A percentile compares a stretch with the other conserved stretches of the same genome.
phyloP scores from a whole-genome alignment of 2,329 filamentous ascomycete genomes.

The Penicillium sp. region DNA sequence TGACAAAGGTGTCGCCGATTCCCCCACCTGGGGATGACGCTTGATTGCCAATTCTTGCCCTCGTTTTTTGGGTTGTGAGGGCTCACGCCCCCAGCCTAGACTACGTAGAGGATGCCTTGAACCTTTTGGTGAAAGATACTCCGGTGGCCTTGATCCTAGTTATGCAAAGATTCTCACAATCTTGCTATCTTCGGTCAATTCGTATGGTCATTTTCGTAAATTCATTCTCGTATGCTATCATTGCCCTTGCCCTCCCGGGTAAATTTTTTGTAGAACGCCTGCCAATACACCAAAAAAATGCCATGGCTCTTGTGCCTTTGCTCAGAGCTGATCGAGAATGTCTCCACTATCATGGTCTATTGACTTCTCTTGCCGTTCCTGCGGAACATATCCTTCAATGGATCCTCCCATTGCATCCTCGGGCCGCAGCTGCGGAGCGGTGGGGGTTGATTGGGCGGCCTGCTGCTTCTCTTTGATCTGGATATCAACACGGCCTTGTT shows the following conservation, averaged over 20 bases:
- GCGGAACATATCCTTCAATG: constrained; percentile 48
- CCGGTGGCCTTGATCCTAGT: constrained; percentile 14
- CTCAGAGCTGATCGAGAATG: constrained; percentile 44
- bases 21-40: constrained; percentile 73
- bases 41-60: constrained; percentile 79
- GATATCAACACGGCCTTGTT: constrained; percentile 37
- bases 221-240: constrained; percentile 13
- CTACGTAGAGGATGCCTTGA: constrained; percentile 28
- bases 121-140: constrained; percentile 6
- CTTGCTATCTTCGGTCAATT: constrained; percentile 9
- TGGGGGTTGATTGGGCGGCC: constrained; percentile 18
- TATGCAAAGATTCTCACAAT: constrained; percentile 4
- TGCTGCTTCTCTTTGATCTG: constrained; percentile 39
- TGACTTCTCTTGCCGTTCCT: constrained; percentile 19
- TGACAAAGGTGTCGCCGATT: constrained; percentile 89
- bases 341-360: constrained; percentile 55
- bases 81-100: constrained; percentile 14
- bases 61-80: constrained; percentile 26
- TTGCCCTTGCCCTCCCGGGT: constrained; percentile 23
- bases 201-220: constrained; percentile 25
- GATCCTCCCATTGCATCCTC: constrained; percentile 43
- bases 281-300: constrained; percentile 17
- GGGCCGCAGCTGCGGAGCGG: constrained; percentile 38
- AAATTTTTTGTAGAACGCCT: constrained; percentile 23
- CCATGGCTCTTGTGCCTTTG: constrained; percentile 27